Evolutionary conservation across 1,284 basidiomycete species (phyloP), one percentile per base, ranked within the genome.

Genomic region (Rhodotorula sp.): DNA sequence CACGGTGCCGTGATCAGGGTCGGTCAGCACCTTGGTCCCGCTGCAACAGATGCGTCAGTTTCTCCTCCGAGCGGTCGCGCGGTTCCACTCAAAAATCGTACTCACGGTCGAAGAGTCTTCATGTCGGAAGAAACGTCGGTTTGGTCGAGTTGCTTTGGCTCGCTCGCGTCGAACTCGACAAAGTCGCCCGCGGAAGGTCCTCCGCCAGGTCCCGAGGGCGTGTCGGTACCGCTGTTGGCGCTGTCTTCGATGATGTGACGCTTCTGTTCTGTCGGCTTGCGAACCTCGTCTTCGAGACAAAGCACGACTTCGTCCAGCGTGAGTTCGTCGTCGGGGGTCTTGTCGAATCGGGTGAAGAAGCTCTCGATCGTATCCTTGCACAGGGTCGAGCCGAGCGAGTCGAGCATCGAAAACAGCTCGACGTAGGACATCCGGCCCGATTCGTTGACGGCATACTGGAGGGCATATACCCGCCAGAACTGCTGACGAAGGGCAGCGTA

Each of bases 361-460:
- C 85, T 84, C 75, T 89, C 85, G 72, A 95, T 83, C 1, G 95
- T 99, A 61, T 87, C 84, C 0, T 81, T 82, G 6, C 91, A 91
- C 51, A 99, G 86, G 0, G 95, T 98, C 4, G 93, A 95, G 6
- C 95, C 94, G 44, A 99, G 87, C 8, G 94, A 96, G 82, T 97
- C 94, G 63, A 99, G 88, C 92, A 98, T 95, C n/a, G 91, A 90
- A 0, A 89, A 90, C 33, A 99, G 84, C 81, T 99, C 95, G 64
- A 95, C 83, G 71, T 89, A 88, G 0, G 92, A 95, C 53, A 95
- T 82, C 1, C 85, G 82, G n/a, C 84, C 83, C 0, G 88, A 90
- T 72, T 95, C 91, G 80, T 95, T 93, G 0, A 89, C 86, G 77
- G 98, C 95, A 80, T 96, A 99, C 76, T 96, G 90, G 70, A 87